A percentile compares a stretch with the other conserved stretches of the same genome.
Conservation (phyloP, 768 basidiomycete genomes). For the Mycena rebaudengoi region DNA sequence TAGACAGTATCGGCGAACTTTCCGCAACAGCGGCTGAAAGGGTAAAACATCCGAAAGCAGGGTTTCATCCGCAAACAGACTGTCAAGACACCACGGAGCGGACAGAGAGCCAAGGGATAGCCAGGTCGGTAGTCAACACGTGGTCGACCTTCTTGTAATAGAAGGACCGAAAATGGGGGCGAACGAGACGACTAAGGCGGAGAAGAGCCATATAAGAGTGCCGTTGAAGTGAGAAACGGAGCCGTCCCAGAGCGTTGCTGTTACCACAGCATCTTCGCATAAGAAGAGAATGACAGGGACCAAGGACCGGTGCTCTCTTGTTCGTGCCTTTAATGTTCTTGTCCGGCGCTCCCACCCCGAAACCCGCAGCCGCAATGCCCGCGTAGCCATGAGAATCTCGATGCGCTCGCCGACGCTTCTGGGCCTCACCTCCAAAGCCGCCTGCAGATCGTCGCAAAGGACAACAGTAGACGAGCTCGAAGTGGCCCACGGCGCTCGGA, state of each 20-base stretch:
- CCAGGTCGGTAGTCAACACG: slow-evolving; percentile 6
- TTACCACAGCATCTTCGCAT: slow-evolving; percentile 19
- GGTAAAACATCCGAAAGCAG: slow-evolving; percentile 10
- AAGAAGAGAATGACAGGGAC: slow-evolving; percentile 11
- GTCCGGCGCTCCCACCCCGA: not conserved
- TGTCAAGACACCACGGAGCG: slow-evolving; percentile 12
- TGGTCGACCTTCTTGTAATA: slow-evolving; percentile 20
- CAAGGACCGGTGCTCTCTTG: slow-evolving; percentile 22
- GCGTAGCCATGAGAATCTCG: slow-evolving; percentile 25
- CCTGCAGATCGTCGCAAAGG: slow-evolving; percentile 7
- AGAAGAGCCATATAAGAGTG: slow-evolving; percentile 19
- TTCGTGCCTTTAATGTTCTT: slow-evolving; percentile 20
- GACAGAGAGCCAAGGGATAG: slow-evolving; percentile 9
- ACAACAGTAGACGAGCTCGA: slow-evolving; percentile 13
- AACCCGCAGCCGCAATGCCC: slow-evolving; percentile 16
- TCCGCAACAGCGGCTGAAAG: slow-evolving; percentile 15
- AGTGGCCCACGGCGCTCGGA: slow-evolving; percentile 27
- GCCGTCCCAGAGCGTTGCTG: slow-evolving; percentile 19
- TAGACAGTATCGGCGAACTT: not conserved
- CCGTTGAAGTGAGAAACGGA: not conserved
- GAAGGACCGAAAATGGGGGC: slow-evolving; percentile 19
- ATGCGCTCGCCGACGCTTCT: slow-evolving; percentile 29
- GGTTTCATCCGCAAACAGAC: slow-evolving; percentile 15
- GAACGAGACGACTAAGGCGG: slow-evolving; percentile 18
- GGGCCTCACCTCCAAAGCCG: slow-evolving; percentile 17